A percentile compares a stretch with the other conserved stretches of the same genome.
Evolutionary conservation across 257 asterid species (phyloP).

Genomic region (Capsicum baccatum): DNA sequence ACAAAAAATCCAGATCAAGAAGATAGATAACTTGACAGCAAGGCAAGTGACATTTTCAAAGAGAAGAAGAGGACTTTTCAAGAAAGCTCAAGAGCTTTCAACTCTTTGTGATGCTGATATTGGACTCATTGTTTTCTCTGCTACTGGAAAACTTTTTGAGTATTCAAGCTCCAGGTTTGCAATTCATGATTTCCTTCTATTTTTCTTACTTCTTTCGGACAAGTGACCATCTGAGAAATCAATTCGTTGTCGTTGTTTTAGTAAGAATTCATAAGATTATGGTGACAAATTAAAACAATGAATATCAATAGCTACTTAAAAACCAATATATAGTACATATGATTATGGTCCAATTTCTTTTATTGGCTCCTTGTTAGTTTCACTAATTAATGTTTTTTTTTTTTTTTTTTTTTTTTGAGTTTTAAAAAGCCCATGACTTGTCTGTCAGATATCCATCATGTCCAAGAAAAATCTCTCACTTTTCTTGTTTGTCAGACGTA

Average conservation of each 20-base stretch:
- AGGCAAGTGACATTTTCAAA: slow-evolving; percentile 84
- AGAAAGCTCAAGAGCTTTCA: slow-evolving; percentile 80
- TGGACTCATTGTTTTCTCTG: slow-evolving; percentile 83
- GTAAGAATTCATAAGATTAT: background rate
- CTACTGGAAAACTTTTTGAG: slow-evolving; percentile 75
- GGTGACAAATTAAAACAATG: background rate
- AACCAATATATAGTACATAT: background rate
- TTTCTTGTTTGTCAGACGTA: background rate
- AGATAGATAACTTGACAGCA: slow-evolving; percentile 74
- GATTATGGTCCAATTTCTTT: slow-evolving; percentile 14
- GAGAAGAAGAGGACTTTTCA: slow-evolving; percentile 90
- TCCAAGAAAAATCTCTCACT: slow-evolving; percentile 7
- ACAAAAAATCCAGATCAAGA: slow-evolving; percentile 78
- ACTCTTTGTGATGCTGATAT: slow-evolving; percentile 83
- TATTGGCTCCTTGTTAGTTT: background rate
- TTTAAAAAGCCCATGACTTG: slow-evolving; percentile 18
- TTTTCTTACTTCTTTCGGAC: background rate
- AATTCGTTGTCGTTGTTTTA: background rate
- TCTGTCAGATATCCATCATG: background rate
- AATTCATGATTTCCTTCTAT: background rate
- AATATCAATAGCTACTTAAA: background rate
- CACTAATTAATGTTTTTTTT: background rate
- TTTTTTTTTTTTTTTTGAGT: background rate
- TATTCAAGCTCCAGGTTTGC: slow-evolving; percentile 65
- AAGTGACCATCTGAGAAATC: background rate